Evolutionary conservation across 768 basidiomycete species (phyloP), one percentile per base, ranked within the genome.

Genomic region (Mycena polygramma): DNA sequence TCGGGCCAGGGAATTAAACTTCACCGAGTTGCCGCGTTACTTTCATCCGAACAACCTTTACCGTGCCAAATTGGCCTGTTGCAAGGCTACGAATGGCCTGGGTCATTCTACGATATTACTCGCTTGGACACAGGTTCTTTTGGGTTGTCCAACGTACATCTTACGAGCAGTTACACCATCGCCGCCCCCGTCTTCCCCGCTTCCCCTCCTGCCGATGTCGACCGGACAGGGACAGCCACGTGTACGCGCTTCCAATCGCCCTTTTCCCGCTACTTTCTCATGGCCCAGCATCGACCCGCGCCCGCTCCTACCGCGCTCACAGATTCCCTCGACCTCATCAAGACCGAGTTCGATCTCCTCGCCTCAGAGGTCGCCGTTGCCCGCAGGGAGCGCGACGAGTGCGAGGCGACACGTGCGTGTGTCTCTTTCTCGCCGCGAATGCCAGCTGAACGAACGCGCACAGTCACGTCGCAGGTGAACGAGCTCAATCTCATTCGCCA

Each of bases 401-500:
- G 87, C 78, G 92, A 94, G 78, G 84, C 83, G 13, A 91, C 91
- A 82, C 85, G 92, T 92, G 71, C 66, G 87, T 77, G 46, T 36
- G 51, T 54, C n/a, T 57, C 66, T n/a, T 69, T 45, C 43, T 43
- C 35, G 35, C 53, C 37, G 53, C 39, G 37, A 43, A 57, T 30
- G 30, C 30, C 30, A 30, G 52, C 39, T 37, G 41, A 66, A 57
- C 52, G 41, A 66, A 57, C 52, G 65, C 46, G 51, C 37, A 1
- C 73, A 91, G 89, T 90, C 55, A 84, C 86, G 4, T 82, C 82
- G 66, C 92, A 94, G 77, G 88, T 93, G 74, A 89, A 88, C 75
- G 93, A 94, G 76, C 80, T 93, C 63, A 90, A 90, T 66, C 85
- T 91, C 78, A 91, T 94, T 73, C 86, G 92, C 58, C 90, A 91